Evolutionary conservation across 768 basidiomycete genomes (phyloP).

Genomic region (Amanita brunnescens): DNA sequence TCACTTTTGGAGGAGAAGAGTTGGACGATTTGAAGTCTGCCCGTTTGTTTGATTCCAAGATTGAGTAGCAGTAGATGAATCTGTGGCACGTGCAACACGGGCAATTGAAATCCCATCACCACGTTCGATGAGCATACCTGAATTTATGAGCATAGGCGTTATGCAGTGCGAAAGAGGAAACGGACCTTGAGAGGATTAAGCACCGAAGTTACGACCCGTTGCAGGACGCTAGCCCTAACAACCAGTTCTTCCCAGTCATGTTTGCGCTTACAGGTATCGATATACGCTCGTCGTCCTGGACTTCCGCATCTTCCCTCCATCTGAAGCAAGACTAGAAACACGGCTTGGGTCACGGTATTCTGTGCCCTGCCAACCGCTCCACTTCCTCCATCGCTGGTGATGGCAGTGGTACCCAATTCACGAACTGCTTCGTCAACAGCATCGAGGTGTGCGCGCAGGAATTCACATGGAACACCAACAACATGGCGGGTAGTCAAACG

Average conservation of each 20-base stretch:
- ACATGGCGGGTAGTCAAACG: constrained; percentile 65
- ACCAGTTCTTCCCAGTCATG: constrained; percentile 51
- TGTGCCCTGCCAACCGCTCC: constrained; percentile 24
- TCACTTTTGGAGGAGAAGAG: not conserved
- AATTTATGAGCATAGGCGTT: constrained; percentile 2
- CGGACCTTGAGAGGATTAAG: constrained; percentile 86
- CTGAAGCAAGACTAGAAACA: constrained; percentile 97
- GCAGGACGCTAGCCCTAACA: constrained; percentile 69
- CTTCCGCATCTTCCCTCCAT: constrained; percentile 75
- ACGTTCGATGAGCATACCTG: constrained; percentile 88
- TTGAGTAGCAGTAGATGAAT: constrained; percentile 88
- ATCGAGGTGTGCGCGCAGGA: constrained; percentile 69
- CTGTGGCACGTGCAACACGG: constrained; percentile 81
- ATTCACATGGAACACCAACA: constrained; percentile 79
- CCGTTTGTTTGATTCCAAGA: constrained; percentile 83
- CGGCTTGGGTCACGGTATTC: constrained; percentile 71
- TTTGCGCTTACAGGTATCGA: not conserved
- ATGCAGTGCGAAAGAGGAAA: not conserved
- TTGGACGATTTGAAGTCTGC: constrained; percentile 31
- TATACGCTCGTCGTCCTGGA: constrained; percentile 39
- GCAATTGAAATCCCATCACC: constrained; percentile 75
- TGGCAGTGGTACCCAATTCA: constrained; percentile 22
- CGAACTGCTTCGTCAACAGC: constrained; percentile 46
- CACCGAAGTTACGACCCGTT: constrained; percentile 69
- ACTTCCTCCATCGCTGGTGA: constrained; percentile 13